Evolutionary conservation across 148 eudicot genomes (phyloP).

Genomic region (Limonium bicolor): DNA sequence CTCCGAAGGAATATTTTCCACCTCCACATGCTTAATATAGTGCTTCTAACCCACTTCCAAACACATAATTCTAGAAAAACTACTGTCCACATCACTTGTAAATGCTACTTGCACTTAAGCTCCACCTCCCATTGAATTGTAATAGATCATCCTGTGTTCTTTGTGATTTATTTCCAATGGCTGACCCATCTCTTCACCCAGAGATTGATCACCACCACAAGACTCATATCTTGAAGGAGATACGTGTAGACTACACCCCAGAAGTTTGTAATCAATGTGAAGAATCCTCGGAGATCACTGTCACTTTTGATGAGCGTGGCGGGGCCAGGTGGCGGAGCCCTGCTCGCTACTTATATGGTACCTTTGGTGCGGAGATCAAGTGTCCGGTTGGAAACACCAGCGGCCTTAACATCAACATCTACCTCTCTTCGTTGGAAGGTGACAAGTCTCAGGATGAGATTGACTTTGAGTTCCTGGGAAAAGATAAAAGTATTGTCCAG

Average conservation of each 20-base stretch:
- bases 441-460: constrained; percentile 25
- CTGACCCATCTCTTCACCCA: constrained; percentile 17
- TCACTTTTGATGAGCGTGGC: constrained; percentile 24
- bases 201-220: constrained; percentile 8
- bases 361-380: constrained; percentile 18
- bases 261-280: constrained; percentile 14
- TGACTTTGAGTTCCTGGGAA: constrained; percentile 26
- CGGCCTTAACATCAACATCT: constrained; percentile 28
- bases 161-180: constrained; percentile 10
- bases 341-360: constrained; percentile 20
- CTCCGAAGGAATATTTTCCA: too few relatives aligned
- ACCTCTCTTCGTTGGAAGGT: constrained; percentile 29
- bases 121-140: neutral
- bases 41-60: too few relatives aligned
- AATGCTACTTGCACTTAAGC: too few relatives aligned
- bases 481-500: constrained; percentile 23
- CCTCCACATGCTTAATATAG: too few relatives aligned
- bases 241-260: constrained; percentile 22
- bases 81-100: too few relatives aligned
- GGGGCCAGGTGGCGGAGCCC: constrained; percentile 23
- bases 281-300: constrained; percentile 9
- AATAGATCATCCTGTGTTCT: neutral
- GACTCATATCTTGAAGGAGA: constrained; percentile 12
- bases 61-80: too few relatives aligned
- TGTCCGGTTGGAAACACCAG: constrained; percentile 25